Evolutionary conservation across 345 rosid species (phyloP).

Genomic region (Isatis tinctoria): DNA sequence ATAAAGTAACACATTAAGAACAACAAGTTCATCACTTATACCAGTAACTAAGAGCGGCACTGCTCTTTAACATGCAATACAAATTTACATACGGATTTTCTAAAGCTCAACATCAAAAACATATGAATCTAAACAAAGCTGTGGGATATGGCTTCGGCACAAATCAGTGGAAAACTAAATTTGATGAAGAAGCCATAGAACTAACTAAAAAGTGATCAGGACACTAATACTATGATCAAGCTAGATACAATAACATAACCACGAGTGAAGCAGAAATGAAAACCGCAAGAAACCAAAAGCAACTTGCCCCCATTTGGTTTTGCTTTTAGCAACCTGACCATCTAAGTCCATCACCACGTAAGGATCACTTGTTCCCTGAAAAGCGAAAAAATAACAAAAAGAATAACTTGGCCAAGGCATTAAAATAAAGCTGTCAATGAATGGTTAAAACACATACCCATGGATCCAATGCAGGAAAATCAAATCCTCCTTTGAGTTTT

Average conservation of each 20-base stretch:
- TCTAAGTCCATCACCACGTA: slow-evolving; percentile 83
- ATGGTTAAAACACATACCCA: slow-evolving; percentile 52
- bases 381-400: background rate
- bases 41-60: background rate
- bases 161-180: background rate
- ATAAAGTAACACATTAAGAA: background rate
- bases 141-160: background rate
- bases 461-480: slow-evolving; percentile 92
- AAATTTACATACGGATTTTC: background rate
- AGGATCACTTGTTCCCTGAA: slow-evolving; percentile 93
- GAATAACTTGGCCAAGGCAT: background rate
- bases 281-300: background rate
- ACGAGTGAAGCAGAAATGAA: background rate
- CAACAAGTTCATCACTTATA: background rate
- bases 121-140: background rate
- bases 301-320: slow-evolving; percentile 42
- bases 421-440: background rate
- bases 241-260: background rate
- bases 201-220: background rate
- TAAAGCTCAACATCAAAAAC: background rate
- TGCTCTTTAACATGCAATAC: background rate
- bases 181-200: background rate
- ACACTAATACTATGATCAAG: background rate
- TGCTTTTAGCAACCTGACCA: slow-evolving; percentile 84
- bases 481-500: slow-evolving; percentile 66